phyloP scores from a whole-genome alignment of 176 grass and related monocot genomes.

The Panicum miliaceum region DNA sequence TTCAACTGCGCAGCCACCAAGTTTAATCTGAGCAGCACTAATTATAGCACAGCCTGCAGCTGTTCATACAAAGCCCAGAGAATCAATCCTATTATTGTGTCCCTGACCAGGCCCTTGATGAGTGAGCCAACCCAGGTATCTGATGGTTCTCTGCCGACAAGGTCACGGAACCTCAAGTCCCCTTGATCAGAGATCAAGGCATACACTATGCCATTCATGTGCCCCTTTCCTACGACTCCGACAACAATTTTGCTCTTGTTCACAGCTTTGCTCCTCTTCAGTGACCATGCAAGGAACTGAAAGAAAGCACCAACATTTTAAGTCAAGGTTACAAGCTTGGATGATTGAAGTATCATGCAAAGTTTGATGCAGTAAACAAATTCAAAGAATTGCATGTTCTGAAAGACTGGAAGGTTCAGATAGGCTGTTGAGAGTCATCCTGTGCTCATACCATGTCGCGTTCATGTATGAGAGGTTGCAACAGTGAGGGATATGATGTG shows the following conservation, averaged over 20 bases:
- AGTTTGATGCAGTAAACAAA: background rate
- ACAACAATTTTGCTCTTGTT: slow-evolving; percentile 85
- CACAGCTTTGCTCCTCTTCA: slow-evolving; percentile 97
- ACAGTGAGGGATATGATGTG: slow-evolving; percentile 74
- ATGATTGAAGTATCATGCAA: background rate
- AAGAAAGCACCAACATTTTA: slow-evolving; percentile 8
- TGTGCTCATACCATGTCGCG: slow-evolving; percentile 85
- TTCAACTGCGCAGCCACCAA: no score
- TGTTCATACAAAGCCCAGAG: slow-evolving; percentile 81
- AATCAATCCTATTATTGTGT: slow-evolving; percentile 67
- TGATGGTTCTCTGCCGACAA: slow-evolving; percentile 62
- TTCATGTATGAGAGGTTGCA: slow-evolving; percentile 88
- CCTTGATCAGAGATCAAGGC: slow-evolving; percentile 84
- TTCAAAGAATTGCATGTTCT: background rate
- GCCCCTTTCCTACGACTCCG: slow-evolving; percentile 76
- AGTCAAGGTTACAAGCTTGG: background rate
- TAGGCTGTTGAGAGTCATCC: background rate
- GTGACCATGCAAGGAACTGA: slow-evolving; percentile 90
- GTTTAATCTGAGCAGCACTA: no score
- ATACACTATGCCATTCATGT: slow-evolving; percentile 91
- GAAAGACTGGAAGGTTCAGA: background rate
- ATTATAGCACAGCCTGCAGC: slow-evolving; percentile 45
- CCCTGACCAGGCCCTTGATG: slow-evolving; percentile 68
- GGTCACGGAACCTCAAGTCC: slow-evolving; percentile 78
- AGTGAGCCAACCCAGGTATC: slow-evolving; percentile 58